These are phyloP conservation scores for Bidens hawaiensis DNA, from an alignment of 140 eudicot species.

Conservation along the genomic window DNA sequence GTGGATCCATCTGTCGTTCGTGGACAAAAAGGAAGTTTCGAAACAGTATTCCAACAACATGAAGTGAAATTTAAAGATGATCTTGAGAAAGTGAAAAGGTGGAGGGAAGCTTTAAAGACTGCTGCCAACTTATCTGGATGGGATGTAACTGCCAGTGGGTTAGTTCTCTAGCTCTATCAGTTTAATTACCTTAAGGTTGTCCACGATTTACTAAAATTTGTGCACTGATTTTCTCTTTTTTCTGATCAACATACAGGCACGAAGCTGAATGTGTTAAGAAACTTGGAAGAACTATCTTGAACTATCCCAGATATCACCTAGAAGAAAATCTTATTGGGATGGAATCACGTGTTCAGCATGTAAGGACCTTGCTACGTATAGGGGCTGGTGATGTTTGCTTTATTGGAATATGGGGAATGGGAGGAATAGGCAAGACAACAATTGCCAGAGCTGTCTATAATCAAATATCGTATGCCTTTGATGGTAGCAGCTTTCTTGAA, in stretches of 20 bases:
- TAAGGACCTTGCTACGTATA: neutral
- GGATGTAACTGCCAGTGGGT: slow-evolving; percentile 14
- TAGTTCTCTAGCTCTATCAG: neutral
- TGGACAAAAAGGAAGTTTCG: neutral
- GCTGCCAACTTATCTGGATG: neutral
- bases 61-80: neutral
- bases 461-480: neutral
- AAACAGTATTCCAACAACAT: neutral
- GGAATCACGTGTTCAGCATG: neutral
- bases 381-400: neutral
- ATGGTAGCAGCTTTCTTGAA: neutral
- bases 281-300: neutral
- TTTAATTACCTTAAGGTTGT: too few relatives aligned
- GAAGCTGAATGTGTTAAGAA: neutral
- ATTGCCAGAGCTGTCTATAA: neutral
- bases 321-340: neutral
- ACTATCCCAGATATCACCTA: too few relatives aligned
- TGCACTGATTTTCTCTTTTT: too few relatives aligned
- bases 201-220: too few relatives aligned
- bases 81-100: slow-evolving; percentile 5
- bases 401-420: neutral
- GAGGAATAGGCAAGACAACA: neutral
- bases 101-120: slow-evolving; percentile 13
- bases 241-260: neutral
- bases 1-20: slow-evolving; percentile 2